Percentiles rank a stretch among this genome's conserved stretches.
Evolutionary conservation across 2,329 filamentous ascomycete species (phyloP).

Genomic region (Pseudogymnoascus sp.): DNA sequence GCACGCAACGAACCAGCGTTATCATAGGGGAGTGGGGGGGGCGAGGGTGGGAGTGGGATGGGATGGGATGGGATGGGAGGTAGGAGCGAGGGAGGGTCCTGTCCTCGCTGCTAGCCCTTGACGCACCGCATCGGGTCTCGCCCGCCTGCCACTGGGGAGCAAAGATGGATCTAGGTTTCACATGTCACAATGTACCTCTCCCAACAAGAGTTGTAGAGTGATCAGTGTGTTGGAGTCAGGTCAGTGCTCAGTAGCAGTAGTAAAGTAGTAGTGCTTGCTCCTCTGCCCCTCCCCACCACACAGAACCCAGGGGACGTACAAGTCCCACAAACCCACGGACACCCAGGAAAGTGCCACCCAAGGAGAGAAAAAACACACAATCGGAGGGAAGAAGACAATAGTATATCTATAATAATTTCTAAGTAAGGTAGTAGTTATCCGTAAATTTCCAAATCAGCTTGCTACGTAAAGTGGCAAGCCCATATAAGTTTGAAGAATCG

Average conservation of each 20-base stretch:
- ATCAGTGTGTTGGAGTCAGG: conserved; percentile 5
- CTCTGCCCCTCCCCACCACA: background rate
- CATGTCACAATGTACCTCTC: background rate
- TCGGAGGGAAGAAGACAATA: background rate
- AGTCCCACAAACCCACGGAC: no score
- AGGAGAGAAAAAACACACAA: background rate
- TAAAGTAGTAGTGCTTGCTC: background rate
- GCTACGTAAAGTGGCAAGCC: background rate
- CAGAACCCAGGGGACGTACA: background rate
- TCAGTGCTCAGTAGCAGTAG: conserved; percentile 1
- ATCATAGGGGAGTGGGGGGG: background rate
- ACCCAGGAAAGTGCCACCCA: background rate
- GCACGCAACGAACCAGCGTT: background rate
- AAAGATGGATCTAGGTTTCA: conserved; percentile 2
- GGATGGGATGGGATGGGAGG: no score
- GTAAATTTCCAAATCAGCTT: background rate
- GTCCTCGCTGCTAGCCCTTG: background rate
- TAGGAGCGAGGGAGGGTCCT: no score
- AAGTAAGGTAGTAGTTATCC: background rate
- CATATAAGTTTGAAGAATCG: background rate
- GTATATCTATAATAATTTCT: conserved; percentile 7
- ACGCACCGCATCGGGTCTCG: background rate
- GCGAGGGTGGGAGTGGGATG: no score
- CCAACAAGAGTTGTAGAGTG: background rate
- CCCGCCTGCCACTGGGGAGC: background rate